Conservation (phyloP, 2,329 filamentous ascomycete genomes). For the Aspergillus pseudoviridinutans region DNA sequence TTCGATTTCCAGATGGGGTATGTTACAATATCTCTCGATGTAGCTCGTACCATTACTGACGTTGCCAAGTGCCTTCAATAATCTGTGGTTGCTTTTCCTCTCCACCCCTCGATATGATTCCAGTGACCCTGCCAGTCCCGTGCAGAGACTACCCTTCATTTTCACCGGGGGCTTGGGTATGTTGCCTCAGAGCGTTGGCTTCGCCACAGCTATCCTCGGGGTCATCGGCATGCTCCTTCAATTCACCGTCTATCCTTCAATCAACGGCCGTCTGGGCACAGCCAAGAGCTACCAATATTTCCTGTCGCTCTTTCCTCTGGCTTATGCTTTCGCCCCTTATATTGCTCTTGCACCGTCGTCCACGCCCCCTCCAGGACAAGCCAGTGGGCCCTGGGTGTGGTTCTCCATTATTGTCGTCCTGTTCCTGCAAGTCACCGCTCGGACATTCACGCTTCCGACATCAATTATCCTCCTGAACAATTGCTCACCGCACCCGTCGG, state of each 20-base stretch:
- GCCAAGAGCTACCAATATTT: constrained; percentile 64
- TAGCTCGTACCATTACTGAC: background rate
- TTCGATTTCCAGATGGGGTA: constrained; percentile 66
- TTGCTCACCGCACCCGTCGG: constrained; percentile 55
- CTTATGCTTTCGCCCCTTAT: constrained; percentile 69
- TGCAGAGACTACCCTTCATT: constrained; percentile 48
- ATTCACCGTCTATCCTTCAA: constrained; percentile 64
- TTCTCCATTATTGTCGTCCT: constrained; percentile 61
- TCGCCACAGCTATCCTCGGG: constrained; percentile 72
- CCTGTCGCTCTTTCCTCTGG: constrained; percentile 65
- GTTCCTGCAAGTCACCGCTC: constrained; percentile 65
- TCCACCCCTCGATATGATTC: constrained; percentile 61
- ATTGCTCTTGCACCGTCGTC: constrained; percentile 63
- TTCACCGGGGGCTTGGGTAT: constrained; percentile 72
- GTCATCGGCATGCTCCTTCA: constrained; percentile 69
- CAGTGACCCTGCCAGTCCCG: constrained; percentile 37
- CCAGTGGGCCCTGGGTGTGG: constrained; percentile 55
- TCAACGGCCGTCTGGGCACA: constrained; percentile 65
- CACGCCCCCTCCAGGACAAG: constrained; percentile 38
- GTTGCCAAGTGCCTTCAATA: constrained; percentile 63
- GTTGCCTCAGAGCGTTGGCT: constrained; percentile 64
- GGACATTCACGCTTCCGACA: constrained; percentile 64
- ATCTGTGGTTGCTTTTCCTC: constrained; percentile 72
- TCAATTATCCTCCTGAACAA: constrained; percentile 60
- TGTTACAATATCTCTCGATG: background rate